Percentiles rank a stretch among this genome's conserved stretches.
These are phyloP conservation scores for Penicillium sp. DNA, from an alignment of 2,329 filamentous ascomycete species.

Conservation along the genomic window DNA sequence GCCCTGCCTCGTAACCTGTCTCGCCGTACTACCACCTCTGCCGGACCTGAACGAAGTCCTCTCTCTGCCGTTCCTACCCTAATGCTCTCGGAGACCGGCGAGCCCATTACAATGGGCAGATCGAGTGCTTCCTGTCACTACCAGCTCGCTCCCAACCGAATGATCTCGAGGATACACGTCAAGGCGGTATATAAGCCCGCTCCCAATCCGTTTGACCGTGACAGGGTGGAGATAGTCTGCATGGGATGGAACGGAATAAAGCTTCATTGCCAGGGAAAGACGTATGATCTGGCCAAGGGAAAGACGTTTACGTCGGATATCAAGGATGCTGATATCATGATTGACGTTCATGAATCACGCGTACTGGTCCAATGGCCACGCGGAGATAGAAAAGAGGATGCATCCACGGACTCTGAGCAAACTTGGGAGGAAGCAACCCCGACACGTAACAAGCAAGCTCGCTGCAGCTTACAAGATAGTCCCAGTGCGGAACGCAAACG, in stretches of 20 bases:
- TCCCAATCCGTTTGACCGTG: slow-evolving; percentile 68
- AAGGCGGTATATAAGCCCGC: slow-evolving; percentile 82
- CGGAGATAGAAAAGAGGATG: slow-evolving; percentile 57
- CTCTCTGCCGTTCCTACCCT: slow-evolving; percentile 83
- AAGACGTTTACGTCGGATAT: slow-evolving; percentile 91
- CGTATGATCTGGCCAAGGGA: slow-evolving; percentile 84
- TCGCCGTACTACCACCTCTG: slow-evolving; percentile 63
- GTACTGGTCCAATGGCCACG: slow-evolving; percentile 89
- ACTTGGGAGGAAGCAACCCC: slow-evolving; percentile 67
- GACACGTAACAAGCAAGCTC: slow-evolving; percentile 37
- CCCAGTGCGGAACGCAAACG: slow-evolving; percentile 64
- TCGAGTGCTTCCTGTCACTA: slow-evolving; percentile 96
- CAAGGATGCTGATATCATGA: slow-evolving; percentile 85
- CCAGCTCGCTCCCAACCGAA: slow-evolving; percentile 87
- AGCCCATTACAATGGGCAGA: slow-evolving; percentile 83
- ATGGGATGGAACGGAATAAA: slow-evolving; percentile 95
- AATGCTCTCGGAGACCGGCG: slow-evolving; percentile 79
- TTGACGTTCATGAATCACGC: slow-evolving; percentile 91
- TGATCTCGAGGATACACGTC: slow-evolving; percentile 92
- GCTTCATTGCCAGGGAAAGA: slow-evolving; percentile 85
- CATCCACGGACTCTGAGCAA: slow-evolving; percentile 65
- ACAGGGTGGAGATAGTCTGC: slow-evolving; percentile 86
- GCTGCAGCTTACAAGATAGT: slow-evolving; percentile 41
- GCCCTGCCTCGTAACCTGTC: slow-evolving; percentile 57
- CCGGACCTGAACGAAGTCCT: slow-evolving; percentile 75